These are phyloP conservation scores for Cryptococcus sp. DNA, from an alignment of 1,284 basidiomycete genomes.

Conservation along the genomic window DNA sequence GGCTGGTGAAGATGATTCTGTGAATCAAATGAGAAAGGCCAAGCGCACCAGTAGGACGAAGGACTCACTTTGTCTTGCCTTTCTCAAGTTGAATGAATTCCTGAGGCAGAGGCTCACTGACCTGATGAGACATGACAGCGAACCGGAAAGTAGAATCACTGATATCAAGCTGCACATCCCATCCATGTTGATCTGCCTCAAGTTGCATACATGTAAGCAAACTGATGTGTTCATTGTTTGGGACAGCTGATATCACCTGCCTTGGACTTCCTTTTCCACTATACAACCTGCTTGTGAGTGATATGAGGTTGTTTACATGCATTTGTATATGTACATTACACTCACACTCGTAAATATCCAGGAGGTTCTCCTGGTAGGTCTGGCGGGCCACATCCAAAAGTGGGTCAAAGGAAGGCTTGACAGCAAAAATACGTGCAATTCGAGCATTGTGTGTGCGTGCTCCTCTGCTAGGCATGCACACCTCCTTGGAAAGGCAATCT, in stretches of 20 bases:
- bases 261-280: conserved; percentile 6
- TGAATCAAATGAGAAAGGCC: not conserved
- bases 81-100: conserved; percentile 10
- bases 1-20: conserved; percentile 61
- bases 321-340: not conserved
- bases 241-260: not conserved
- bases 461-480: not conserved
- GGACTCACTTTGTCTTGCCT: conserved; percentile 7
- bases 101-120: conserved; percentile 3
- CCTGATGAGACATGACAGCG: not conserved
- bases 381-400: conserved; percentile 88
- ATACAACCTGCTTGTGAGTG: too few relatives aligned
- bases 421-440: conserved; percentile 65
- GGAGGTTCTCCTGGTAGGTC: conserved; percentile 84
- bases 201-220: too few relatives aligned
- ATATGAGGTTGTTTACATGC: too few relatives aligned
- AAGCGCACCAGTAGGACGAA: not conserved
- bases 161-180: not conserved
- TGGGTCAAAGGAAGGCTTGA: conserved; percentile 73
- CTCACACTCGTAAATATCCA: conserved; percentile 59
- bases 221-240: too few relatives aligned
- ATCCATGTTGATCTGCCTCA: not conserved
- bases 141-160: conserved; percentile 9
- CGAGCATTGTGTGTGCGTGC: not conserved
- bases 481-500: conserved; percentile 7